A percentile compares a stretch with the other conserved stretches of the same genome.
These are phyloP conservation scores for Hsuehochloa calcarea DNA, from an alignment of 176 grass and related monocot genomes.

Conservation along the genomic window DNA sequence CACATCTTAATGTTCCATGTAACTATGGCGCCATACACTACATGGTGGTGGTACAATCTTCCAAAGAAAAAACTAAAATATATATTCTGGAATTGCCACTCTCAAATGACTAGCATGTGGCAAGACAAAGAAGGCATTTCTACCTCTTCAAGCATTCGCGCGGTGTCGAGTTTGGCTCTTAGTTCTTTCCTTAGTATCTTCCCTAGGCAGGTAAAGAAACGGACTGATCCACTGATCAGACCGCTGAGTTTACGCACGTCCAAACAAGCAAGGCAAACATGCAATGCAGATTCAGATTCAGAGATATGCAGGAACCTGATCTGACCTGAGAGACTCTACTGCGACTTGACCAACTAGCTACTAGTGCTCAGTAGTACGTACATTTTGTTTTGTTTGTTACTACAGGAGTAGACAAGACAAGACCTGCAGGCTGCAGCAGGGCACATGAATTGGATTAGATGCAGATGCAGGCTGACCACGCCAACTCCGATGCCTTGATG, in stretches of 20 bases:
- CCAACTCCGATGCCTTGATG: too few species aligned
- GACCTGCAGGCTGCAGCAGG: not conserved
- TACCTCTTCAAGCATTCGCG: not conserved
- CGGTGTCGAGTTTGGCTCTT: constrained; percentile 52
- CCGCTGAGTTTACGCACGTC: not conserved
- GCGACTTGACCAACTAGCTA: not conserved
- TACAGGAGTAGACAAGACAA: not conserved
- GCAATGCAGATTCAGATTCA: not conserved
- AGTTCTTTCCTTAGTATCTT: constrained; percentile 90
- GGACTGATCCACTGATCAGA: not conserved
- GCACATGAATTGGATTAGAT: not conserved
- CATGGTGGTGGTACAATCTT: not conserved
- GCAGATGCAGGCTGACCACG: too few species aligned
- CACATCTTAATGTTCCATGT: not conserved
- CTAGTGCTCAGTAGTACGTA: not conserved
- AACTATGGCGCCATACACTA: not conserved
- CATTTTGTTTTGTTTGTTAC: not conserved
- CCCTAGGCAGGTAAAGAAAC: constrained; percentile 9
- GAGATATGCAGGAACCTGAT: not conserved
- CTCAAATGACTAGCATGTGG: not conserved
- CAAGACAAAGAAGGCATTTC: not conserved
- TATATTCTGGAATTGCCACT: not conserved
- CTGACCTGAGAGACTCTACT: constrained; percentile 4
- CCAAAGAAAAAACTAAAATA: not conserved
- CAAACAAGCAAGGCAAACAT: not conserved